Evolutionary conservation across 1,139 yeast genomes (phyloP), one percentile per base, ranked within the genome.

Genomic region (Geotrichum fermentans): DNA sequence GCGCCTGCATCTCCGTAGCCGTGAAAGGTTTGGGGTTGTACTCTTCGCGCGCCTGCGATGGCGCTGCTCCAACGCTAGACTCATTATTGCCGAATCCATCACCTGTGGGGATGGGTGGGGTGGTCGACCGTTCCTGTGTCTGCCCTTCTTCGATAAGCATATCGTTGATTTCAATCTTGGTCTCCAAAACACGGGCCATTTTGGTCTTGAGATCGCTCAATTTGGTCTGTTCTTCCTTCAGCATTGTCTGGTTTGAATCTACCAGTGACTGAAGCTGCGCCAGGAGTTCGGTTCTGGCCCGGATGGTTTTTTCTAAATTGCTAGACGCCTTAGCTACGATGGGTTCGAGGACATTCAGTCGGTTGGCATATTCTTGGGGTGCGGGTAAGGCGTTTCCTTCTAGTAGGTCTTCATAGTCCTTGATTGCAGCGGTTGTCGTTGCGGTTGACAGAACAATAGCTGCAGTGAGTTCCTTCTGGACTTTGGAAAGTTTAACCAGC

Each of bases 381-480:
- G 77, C 73, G 2, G 82, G 82, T 41, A 78, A 66, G 43, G 70
- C 70, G 33, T 77, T 80, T 28, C 74, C 67, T 5, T 66, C 67
- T 14, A 70, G 61, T 29, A 63, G 46, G 8, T 49, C 49, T 13
- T 50, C 37, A 47, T 56, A 65, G 6, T 48, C 51, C 28, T 52
- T 48, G 24, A 43, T 43, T 13, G 58, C 57, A 10, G 54, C 40
- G 17, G 55, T 39, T 3, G 51, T 17, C 8, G 56, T 43, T 7
- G 52, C 38, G 22, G 52, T 51, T 8, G 54, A 41, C 4, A 55
- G 40, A 11, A 51, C 35, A 14, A 52, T 51, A 4, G 54, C 41
- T 5, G 53, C 45, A 14, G 56, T 51, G 2, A 74, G 74, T 50
- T 72, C 71, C 18, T 60, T 60, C 54, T 74, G 74, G 1, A 66